Evolutionary conservation across 331 rosid species (phyloP), one percentile per base, ranked within the genome.

Genomic region (Quercus phellos): DNA sequence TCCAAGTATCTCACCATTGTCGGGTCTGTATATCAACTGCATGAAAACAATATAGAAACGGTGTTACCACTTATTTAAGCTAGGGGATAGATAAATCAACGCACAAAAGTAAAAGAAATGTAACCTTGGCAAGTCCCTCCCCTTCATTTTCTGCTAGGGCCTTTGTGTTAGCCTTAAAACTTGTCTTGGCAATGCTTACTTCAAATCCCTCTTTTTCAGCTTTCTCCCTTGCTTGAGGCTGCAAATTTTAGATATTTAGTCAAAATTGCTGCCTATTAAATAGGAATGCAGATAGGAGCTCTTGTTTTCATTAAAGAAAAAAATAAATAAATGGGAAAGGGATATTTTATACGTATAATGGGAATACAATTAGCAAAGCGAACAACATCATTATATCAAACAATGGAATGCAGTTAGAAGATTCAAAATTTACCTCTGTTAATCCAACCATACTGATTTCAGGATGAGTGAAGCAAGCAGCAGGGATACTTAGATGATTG

Each of bases 401-500:
- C 53, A 63, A 16, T 17, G 30, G 4, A 61, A 27, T 27, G 68
- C 42, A 61, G 10, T 14, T 3, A 66, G 32, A 29, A 29, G 61
- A 38, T 55, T 67, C 70, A 74, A 35, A 30, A 34, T 67, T 61
- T 82, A 91, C 99, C 98, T 95, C 99, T 11, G 99, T 95, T 78
- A 95, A 74, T 85, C 99, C 99, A 78, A 93, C 99, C 99, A 95
- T 95, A 79, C 99, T 95, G 84, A 95, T 93, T 88, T 95, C 99
- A 11, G 99, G 99, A 84, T 95, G 98, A 43, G 98, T 94, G 87
- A 94, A 94, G 83, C 98, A 95, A 74, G 99, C 99, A 68, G 99
- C 99, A 1, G 98, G 99, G 60, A 95, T 83, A 85, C 99, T 95
- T 83, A 91, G 86, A 88, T 95, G 99, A 84, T 93, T 93, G 91